Conservation (phyloP, 164 flowering plant species). For the Nymphaea colorata region DNA sequence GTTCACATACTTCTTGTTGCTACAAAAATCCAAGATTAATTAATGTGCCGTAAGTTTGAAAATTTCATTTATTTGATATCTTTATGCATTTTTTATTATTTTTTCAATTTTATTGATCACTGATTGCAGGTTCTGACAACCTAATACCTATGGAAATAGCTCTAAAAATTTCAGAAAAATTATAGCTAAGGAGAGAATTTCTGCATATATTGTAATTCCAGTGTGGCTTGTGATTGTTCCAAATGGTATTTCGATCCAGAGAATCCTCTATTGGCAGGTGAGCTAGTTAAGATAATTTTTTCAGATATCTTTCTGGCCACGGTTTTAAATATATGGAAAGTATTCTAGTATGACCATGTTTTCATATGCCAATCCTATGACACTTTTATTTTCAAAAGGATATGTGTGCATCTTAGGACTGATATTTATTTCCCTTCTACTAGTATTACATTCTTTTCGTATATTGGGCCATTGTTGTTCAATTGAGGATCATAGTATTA, state of each 20-base stretch:
- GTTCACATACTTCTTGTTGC: neutral
- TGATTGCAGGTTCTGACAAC: conserved; percentile 68
- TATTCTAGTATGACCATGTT: neutral
- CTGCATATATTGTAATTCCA: conserved; percentile 78
- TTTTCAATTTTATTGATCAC: neutral
- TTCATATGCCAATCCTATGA: neutral
- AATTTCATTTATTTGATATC: neutral
- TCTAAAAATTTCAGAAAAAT: conserved; percentile 82
- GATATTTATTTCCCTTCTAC: no score
- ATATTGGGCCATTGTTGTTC: neutral
- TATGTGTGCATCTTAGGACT: neutral
- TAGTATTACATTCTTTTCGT: neutral
- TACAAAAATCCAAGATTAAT: neutral
- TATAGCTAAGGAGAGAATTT: conserved; percentile 83
- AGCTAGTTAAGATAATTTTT: conserved; percentile 4
- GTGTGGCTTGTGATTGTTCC: conserved; percentile 99
- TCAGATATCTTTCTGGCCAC: neutral
- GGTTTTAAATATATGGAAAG: neutral
- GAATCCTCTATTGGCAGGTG: conserved; percentile 97
- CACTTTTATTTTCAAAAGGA: neutral
- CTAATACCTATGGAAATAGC: conserved; percentile 98
- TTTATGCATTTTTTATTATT: neutral
- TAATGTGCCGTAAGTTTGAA: no score
- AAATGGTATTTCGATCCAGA: conserved; percentile 68
- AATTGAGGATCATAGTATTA: neutral